These are phyloP conservation scores for Cutaneotrichosporon arboriforme DNA, from an alignment of 1,284 basidiomycete species.

Conservation along the genomic window DNA sequence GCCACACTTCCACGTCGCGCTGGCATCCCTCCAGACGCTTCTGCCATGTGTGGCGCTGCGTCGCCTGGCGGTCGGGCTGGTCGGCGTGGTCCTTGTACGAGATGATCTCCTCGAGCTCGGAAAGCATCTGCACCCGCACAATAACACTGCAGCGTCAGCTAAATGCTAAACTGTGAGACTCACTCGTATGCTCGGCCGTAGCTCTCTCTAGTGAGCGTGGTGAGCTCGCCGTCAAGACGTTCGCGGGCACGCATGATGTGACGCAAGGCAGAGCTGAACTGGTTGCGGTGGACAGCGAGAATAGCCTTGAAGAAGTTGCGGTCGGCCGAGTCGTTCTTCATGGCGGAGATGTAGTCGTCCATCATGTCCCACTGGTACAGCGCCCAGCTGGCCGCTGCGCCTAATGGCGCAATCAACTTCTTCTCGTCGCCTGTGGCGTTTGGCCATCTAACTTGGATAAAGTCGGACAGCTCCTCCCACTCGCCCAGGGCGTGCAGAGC, in stretches of 20 bases:
- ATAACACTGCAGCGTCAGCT: conserved; percentile 61
- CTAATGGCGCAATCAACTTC: conserved; percentile 89
- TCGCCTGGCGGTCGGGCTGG: conserved; percentile 81
- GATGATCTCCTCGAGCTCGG: conserved; percentile 97
- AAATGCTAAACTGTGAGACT: conserved; percentile 37
- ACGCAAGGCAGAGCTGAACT: conserved; percentile 81
- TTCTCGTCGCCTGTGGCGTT: conserved; percentile 77
- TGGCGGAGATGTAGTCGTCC: conserved; percentile 93
- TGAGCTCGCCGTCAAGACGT: conserved; percentile 84
- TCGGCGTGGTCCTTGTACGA: conserved; percentile 90
- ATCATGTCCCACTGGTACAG: conserved; percentile 96
- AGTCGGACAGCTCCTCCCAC: conserved; percentile 86
- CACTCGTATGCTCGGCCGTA: conserved; percentile 95
- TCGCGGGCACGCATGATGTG: conserved; percentile 96
- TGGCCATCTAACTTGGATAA: conserved; percentile 86
- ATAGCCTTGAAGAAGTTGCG: conserved; percentile 95
- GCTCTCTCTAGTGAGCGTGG: conserved; percentile 87
- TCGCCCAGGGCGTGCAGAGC: conserved; percentile 96
- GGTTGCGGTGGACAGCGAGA: conserved; percentile 90
- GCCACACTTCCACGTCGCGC: conserved; percentile 98
- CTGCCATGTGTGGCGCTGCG: conserved; percentile 90
- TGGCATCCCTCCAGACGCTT: conserved; percentile 91
- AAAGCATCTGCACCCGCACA: conserved; percentile 97
- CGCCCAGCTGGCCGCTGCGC: conserved; percentile 95
- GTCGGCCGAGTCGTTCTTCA: conserved; percentile 91